phyloP scores from a whole-genome alignment of 1,139 yeast genomes.

The Kluyveromyces sp. region DNA sequence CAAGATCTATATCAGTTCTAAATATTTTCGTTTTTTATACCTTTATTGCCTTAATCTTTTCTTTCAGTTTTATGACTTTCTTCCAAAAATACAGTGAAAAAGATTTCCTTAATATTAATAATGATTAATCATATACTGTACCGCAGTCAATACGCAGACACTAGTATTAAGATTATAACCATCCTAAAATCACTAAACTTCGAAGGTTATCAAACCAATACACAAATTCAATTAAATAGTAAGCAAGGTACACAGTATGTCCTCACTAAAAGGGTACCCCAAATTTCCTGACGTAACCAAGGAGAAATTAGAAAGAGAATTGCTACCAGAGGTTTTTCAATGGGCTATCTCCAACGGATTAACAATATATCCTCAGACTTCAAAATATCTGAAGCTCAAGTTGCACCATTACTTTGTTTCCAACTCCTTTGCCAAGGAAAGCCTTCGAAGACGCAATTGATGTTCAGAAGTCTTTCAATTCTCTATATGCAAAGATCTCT shows the following conservation, averaged over 20 bases:
- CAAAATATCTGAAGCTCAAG: conserved; percentile 36
- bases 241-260: background rate
- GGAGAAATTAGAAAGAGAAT: conserved; percentile 13
- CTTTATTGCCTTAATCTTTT: background rate
- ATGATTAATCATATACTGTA: no score
- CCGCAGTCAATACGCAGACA: no score
- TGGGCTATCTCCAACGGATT: conserved; percentile 78
- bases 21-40: background rate
- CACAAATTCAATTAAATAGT: no score
- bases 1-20: background rate
- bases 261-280: conserved; percentile 2
- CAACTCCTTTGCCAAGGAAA: conserved; percentile 73
- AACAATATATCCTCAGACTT: conserved; percentile 66
- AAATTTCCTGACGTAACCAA: conserved; percentile 13
- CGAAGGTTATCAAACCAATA: no score
- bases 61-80: no score
- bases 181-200: no score
- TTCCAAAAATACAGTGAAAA: no score
- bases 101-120: no score
- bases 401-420: conserved; percentile 81
- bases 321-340: conserved; percentile 49
- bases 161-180: no score
- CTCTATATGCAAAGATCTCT: conserved; percentile 59
- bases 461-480: conserved; percentile 66
- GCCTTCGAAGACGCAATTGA: conserved; percentile 60